Conservation (phyloP, 148 eudicot species). For the Chenopodium quinoa region DNA sequence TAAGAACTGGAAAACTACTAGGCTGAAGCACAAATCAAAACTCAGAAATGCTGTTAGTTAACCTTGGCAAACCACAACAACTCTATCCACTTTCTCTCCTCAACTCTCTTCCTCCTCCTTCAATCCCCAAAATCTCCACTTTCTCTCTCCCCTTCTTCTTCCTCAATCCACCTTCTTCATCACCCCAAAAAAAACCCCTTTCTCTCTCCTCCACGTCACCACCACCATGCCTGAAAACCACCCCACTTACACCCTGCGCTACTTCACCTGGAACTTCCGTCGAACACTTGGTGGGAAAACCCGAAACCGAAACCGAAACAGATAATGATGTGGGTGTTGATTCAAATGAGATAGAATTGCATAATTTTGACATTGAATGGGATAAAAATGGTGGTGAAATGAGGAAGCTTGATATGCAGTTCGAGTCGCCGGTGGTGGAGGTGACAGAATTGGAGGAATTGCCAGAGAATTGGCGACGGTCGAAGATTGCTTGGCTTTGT, state of each 20-base stretch:
- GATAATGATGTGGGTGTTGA: background rate
- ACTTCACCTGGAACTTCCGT: conserved; percentile 1
- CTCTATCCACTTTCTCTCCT: conserved; percentile 22
- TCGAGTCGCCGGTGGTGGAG: conserved; percentile 46
- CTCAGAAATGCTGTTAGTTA: conserved; percentile 22
- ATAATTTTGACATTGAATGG: background rate
- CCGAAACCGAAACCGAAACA: background rate
- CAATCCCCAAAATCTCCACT: background rate
- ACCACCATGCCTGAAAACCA: background rate
- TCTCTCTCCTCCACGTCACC: conserved; percentile 12
- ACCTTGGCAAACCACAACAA: conserved; percentile 15
- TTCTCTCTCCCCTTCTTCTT: conserved; percentile 7
- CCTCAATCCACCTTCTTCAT: background rate
- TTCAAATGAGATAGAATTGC: background rate
- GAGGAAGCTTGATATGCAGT: conserved; percentile 25
- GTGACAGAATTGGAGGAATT: conserved; percentile 70
- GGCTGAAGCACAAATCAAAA: background rate
- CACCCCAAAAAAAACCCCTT: background rate
- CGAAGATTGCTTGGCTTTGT: conserved; percentile 91
- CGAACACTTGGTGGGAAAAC: background rate
- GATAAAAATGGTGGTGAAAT: conserved; percentile 33
- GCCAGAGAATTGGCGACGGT: conserved; percentile 86
- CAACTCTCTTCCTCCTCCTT: conserved; percentile 13
- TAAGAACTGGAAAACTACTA: background rate
- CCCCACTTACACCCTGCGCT: background rate